Conservation (phyloP, 148 eudicot species). For the Fagopyrum esculentum region DNA sequence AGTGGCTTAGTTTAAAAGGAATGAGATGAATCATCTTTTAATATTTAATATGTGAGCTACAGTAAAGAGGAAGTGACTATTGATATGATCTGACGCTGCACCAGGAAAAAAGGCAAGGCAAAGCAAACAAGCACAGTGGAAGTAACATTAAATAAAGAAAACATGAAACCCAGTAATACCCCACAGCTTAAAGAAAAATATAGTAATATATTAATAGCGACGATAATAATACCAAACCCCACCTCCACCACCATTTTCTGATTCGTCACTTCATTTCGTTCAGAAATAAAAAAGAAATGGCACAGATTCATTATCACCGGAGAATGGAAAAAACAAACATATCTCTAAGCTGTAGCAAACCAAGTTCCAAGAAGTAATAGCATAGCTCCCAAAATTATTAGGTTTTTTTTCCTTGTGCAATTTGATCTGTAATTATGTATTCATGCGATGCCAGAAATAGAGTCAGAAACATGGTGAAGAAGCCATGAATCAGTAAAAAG, state of each 20-base stretch:
- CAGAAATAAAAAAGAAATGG: background rate
- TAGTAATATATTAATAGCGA: background rate
- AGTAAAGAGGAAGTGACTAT: conserved; percentile 24
- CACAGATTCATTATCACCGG: background rate
- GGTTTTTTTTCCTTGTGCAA: background rate
- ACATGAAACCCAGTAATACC: conserved; percentile 11
- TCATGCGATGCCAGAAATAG: background rate
- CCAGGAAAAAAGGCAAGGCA: conserved; percentile 11
- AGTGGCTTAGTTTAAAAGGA: background rate
- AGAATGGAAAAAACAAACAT: conserved; percentile 2
- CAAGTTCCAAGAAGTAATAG: conserved; percentile 4
- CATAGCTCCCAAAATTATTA: background rate
- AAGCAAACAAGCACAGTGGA: background rate
- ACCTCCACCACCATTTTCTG: conserved; percentile 2
- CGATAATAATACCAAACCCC: conserved; percentile 4
- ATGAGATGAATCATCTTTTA: background rate
- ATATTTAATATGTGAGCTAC: background rate
- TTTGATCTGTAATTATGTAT: background rate
- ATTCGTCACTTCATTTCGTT: background rate
- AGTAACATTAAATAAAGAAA: conserved; percentile 9
- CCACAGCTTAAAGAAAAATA: background rate
- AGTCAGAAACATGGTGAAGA: background rate
- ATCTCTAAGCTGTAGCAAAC: conserved; percentile 9
- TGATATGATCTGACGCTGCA: conserved; percentile 47
- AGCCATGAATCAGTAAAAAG: background rate